Evolutionary conservation across 2,329 filamentous ascomycete genomes (phyloP), one percentile per base, ranked within the genome.

Genomic region (Stachybotrys elegans): DNA sequence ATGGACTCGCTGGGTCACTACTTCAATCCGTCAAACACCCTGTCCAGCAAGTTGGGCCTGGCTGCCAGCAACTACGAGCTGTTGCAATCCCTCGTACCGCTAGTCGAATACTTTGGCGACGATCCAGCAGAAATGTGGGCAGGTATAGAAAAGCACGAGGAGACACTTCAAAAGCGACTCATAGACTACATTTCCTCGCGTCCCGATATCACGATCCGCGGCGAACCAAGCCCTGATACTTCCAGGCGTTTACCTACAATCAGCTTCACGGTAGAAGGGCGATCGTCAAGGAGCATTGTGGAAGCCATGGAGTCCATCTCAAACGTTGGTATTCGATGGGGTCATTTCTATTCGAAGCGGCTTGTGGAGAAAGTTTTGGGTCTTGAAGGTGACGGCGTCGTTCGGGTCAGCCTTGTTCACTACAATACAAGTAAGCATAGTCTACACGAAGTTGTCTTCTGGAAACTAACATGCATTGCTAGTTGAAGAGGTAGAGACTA

Each of bases 51-150:
- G 58, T 68, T 89, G 6, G 83, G 79, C 2, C 73, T 88, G 2
- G 83, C 85, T 0, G 84, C 73, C 1, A 78, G 78, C 4, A 84
- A 76, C 63, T 90, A 91, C 59, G 86, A 92, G 62, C 72, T 86
- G 17, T 81, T 0, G 74, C 81, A 29, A 69, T 29, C 25, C 9
- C n/a, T 74, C 1, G 72, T 92, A 12, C 80, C 84, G 0, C 59
- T 69, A 0, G 76, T 90, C 1, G 66, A 29, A 29, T 29, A 29
- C 25, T n/a, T 79, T 1, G 62, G 71, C 0, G 13, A 90, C 51
- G 71, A 88, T 2, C 7, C n/a, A 63, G 67, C 1, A 48, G 56
- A 57, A 7, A 58, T 63, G 0, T 85, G 80, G 79, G 57, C 63
- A 0, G 62, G 56, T 3, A 78, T 85, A 16, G 66, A 70, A 1